Evolutionary conservation across 352 stramenopile species (phyloP), one percentile per base, ranked within the genome.

Genomic region (Pythium monospermum): DNA sequence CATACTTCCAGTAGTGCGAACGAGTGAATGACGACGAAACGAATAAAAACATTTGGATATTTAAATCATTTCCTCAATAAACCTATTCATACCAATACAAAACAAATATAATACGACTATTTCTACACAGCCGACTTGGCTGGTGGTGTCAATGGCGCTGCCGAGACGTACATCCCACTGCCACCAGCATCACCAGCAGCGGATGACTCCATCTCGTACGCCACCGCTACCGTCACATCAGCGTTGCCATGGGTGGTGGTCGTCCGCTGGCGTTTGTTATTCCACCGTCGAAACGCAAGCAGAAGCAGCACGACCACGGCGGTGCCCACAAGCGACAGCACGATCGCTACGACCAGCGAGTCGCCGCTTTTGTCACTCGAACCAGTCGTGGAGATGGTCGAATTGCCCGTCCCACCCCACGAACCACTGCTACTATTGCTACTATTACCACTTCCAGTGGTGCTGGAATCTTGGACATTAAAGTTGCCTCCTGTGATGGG

Each of bases 141-240:
- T n/a, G n/a, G n/a, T n/a, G n/a, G n/a, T 12, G 54, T 56, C 32
- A 52, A 37, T 16, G 45, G n/a, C 3, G 39, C 31, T 1, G 38
- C 39, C 8, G 40, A 27, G 2, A 35, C 40, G 32, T 56, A 55
- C 40, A 28, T 22, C 1, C 33, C 11, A 11, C 23, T 32, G 2
- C 16, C 26, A 16, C 26, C 53, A 23, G 10, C 39, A 4, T 42
- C 45, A 8, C 37, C 45, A 6, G 53, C 49, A 5, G 39, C 45
- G 11, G 38, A 19, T 6, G 54, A 52, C 16, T 61, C 46, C 30
- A 60, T 54, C 53, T 53, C 53, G 40, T 47, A 42, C 15, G 36
- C 16, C n/a, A n/a, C n/a, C n/a, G n/a, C n/a, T n/a, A n/a, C n/a
- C 10, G 36, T 42, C 7, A n/a, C 6, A n/a, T 42, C 36, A 10